Base-by-base conservation (phyloP, 176 grass and related monocot species). In the Tillandsia fasciculata region DNA sequence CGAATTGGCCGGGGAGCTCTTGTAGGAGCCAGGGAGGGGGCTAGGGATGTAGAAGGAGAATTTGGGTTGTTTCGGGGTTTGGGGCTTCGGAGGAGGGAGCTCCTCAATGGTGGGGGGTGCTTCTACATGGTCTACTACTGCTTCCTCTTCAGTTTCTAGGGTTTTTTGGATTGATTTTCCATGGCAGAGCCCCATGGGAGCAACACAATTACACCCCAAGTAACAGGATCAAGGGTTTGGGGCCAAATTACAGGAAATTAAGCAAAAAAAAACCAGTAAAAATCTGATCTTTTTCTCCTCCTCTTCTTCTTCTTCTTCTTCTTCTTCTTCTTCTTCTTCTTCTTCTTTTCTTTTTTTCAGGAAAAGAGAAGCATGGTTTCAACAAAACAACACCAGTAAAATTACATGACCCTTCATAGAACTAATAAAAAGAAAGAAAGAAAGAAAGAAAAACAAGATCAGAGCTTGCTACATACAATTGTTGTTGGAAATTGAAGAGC, bases 11-110 rank as follows among this genome's bases (percentile, higher is more conserved):
- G 95, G 95, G 58, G 95, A 99, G 77, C 82, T 78, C 79, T 90
- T 99, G 84, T 90, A 94, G 65, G 82, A 99, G 33, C 82, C 74
- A 13, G 84, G 95, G 47, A 99, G 85, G 17, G 95, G 95, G 67
- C 95, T 99, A 11, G 95, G 90, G 84, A 90, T 77, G 82, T 93
- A 99, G 77, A 94, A 88, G 9, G 90, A 82, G 82, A 99, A 94
- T 81, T 99, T 99, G 48, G 84, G 87, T 70, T 90, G 87, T 69
- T 90, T 90, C 2, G 90, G 90, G 11, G 95, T 94, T 49, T 78
- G 64, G 8, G 82, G 84, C 75, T 83, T 90, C 75, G 61, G 64
- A 49, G 74, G 70, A 15, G 76, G 33, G 33, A 42, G 77, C 59
- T 77, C 74, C 51, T 76, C 74, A 72, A 81, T 77, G 26, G 71